These are phyloP conservation scores for Aspergillus pseudotamarii DNA, from an alignment of 2,329 filamentous ascomycete genomes.

Conservation along the genomic window DNA sequence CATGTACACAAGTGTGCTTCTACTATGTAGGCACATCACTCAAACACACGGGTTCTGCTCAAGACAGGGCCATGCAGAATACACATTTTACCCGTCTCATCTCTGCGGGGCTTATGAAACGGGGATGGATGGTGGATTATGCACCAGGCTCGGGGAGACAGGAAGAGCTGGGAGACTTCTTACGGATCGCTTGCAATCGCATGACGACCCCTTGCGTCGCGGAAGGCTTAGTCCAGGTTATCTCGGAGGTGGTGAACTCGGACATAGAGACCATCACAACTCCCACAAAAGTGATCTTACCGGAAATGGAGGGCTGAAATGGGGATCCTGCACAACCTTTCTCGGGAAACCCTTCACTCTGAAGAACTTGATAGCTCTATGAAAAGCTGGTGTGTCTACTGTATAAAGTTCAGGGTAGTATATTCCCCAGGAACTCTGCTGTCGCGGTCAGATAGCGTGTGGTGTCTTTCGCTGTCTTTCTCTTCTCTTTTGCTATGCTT, in stretches of 20 bases:
- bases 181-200: neutral
- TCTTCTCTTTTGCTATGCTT: neutral
- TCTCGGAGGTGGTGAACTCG: neutral
- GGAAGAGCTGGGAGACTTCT: neutral
- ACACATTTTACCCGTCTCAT: neutral
- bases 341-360: neutral
- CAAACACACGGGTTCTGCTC: neutral
- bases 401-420: too few species aligned
- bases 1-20: constrained; percentile 1
- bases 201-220: neutral
- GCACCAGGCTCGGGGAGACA: neutral
- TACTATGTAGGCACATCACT: neutral
- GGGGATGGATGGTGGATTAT: constrained; percentile 4
- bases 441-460: neutral
- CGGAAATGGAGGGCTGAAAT: neutral
- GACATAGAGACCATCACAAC: neutral
- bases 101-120: neutral
- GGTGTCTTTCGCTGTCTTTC: neutral
- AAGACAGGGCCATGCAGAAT: neutral
- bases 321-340: neutral
- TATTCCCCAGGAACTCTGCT: neutral
- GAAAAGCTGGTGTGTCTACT: neutral
- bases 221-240: neutral
- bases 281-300: neutral
- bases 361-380: neutral